Base-by-base conservation (phyloP, 805 yeast species). In the Pichia heedii region DNA sequence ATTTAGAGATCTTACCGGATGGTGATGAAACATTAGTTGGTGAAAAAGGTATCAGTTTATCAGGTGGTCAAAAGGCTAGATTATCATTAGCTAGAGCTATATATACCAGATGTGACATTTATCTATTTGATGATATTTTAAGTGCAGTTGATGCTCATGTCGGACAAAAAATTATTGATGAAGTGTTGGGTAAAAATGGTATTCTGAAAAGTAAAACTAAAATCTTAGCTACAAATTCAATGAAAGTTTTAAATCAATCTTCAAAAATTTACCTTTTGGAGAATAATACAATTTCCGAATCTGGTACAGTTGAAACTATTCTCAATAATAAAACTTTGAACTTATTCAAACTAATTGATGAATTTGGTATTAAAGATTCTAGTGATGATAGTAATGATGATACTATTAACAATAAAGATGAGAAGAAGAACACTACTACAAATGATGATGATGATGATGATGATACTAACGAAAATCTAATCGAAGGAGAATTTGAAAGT, bases 91-190 rank as follows among this genome's bases (percentile, higher is more conserved):
- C 98, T 0, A 76, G 98, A 59, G 97, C 98, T 11, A 95, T 93
- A 10, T 90, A 93, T 58, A 76, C 96, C 12, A 74, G 97, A 49
- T 94, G 97, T 3, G 97, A 93, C 56, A 77, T 90, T 27, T 88
- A 86, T 59, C 66, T 90, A 33, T 67, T 90, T 49, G 98, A 90
- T 61, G 98, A 93, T 61, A 84, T 95, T 6, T 73, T 90, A 47
- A 84, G 95, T 61, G 98, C 98, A 21, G 98, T 90, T 30, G 98
- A 90, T 65, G 96, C 89, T 54, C 97, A 90, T 61, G 98, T 90
- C 50, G 89, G 95, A 13, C 78, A 78, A 50, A 94, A 86, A 55
- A 70, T 90, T 54, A 79, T 86, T 52, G 81, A 80, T 9, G 50
- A 67, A 29, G 81, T 79, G 5, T 55, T 77, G 18, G 64, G 68